Evolutionary conservation across 805 yeast genomes (phyloP), one percentile per base, ranked within the genome.

Genomic region (Hanseniaspora osmophila): DNA sequence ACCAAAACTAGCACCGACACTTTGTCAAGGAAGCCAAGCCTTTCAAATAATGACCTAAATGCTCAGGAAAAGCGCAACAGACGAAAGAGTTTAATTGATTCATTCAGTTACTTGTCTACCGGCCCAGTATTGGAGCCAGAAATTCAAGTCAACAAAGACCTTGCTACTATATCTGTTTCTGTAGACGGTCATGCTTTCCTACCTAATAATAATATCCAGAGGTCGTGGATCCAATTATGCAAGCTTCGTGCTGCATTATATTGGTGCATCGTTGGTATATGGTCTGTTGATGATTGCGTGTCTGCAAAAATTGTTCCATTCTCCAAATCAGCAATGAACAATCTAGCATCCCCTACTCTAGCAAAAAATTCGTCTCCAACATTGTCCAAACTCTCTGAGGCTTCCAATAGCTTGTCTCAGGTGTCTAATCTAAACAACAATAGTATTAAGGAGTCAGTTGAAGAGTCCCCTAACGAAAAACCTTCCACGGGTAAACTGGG

Each of bases 231-330:
- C 30, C 84, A 78, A 53, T 60, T 79, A 33, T 64, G 74, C 35
- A 72, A 78, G 53, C 67, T 85, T 17, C 73, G 95, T 45, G 74
- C 75, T 38, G 80, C 81, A 56, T 68, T 88, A 51, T 84, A 81
- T 63, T 90, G 94, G 90, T 70, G 94, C 9, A 77, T 85, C 51
- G 61, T 80, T 18, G 96, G 96, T 6, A 70, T 78, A 30, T 83
- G 90, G 88, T 84, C 80, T 47, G 59, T 63, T 3, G 71, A 66
- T 30, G 60, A 58, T 47, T 44, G 60, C 5, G 43, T 57, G 11
- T 42, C 48, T 3, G 41, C 54, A 6, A 56, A 54, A 29, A 48
- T 63, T 12, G 59, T 58, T 2, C 66, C 66, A 6, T 13, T 49
- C 10, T 40, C 42, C n/a, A 42, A 44, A 6, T 38, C 43, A 17